Conservation (phyloP, 345 rosid species). For the Cardiospermum halicacabum region DNA sequence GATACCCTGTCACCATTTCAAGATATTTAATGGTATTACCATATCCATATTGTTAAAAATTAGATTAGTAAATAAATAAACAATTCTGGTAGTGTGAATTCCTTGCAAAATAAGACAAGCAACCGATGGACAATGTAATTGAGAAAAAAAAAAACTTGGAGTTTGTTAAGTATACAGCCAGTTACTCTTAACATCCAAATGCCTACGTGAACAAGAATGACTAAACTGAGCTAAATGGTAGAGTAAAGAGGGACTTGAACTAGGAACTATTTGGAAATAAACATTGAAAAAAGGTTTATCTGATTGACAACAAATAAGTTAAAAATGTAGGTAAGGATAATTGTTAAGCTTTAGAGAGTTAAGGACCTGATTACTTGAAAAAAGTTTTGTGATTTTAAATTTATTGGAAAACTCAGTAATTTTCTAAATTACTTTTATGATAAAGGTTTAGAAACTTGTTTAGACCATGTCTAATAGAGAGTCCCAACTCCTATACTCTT, state of each 20-base stretch:
- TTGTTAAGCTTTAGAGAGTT: not conserved
- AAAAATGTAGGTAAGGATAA: not conserved
- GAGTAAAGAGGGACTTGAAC: no score
- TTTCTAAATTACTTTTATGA: no score
- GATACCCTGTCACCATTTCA: conserved; percentile 55
- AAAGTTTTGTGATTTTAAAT: no score
- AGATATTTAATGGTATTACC: not conserved
- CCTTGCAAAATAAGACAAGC: not conserved
- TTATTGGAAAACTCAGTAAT: no score
- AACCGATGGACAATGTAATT: not conserved
- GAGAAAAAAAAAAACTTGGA: not conserved
- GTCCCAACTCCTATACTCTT: no score
- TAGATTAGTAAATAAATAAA: conserved; percentile 8
- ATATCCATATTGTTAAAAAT: not conserved
- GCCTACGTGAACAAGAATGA: not conserved
- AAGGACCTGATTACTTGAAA: not conserved
- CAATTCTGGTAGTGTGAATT: no score
- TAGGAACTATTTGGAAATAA: not conserved
- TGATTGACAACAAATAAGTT: not conserved
- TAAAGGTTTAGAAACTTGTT: no score
- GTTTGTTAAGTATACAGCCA: not conserved
- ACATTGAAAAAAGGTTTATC: not conserved
- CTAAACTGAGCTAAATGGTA: no score
- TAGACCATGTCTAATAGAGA: no score
- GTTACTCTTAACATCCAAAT: not conserved